phyloP scores from a whole-genome alignment of 371 early-diverging fungal species.

The Choanephora cucurbitarum region DNA sequence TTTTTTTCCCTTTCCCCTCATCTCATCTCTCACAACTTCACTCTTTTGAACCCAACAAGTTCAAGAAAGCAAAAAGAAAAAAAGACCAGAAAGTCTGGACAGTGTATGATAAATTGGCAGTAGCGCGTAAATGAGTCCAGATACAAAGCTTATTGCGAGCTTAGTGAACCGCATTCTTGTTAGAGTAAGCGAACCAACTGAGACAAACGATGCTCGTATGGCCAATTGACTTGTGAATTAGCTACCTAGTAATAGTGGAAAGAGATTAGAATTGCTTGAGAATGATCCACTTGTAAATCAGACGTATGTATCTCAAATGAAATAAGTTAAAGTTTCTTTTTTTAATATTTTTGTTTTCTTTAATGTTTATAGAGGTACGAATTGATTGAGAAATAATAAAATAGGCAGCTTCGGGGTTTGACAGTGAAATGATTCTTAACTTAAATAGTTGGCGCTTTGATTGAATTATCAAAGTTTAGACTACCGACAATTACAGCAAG shows the following conservation, averaged over 20 bases:
- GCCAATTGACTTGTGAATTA: conserved; percentile 15
- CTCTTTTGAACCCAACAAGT: background rate
- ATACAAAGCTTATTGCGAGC: conserved; percentile 46
- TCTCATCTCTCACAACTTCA: background rate
- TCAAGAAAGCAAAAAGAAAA: background rate
- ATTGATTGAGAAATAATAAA: conserved; percentile 1
- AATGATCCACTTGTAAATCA: conserved; percentile 66
- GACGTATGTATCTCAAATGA: conserved; percentile 33
- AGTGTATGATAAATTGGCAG: background rate
- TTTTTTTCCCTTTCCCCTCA: background rate
- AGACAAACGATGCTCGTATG: conserved; percentile 1
- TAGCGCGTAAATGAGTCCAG: conserved; percentile 34
- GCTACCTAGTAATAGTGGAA: conserved; percentile 62
- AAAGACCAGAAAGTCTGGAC: background rate
- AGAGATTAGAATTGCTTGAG: conserved; percentile 55
- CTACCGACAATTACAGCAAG: conserved; percentile 58
- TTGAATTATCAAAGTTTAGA: conserved; percentile 68
- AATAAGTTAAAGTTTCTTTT: background rate
- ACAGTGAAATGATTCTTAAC: conserved; percentile 5
- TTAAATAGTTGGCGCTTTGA: conserved; percentile 54
- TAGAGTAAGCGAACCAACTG: conserved; percentile 24
- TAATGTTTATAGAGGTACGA: conserved; percentile 20
- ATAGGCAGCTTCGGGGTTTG: conserved; percentile 8
- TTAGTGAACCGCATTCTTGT: conserved; percentile 43
- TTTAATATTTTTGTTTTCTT: background rate